These are phyloP conservation scores for Hypsizygus ulmarius DNA, from an alignment of 1,284 basidiomycete genomes.

Conservation along the genomic window DNA sequence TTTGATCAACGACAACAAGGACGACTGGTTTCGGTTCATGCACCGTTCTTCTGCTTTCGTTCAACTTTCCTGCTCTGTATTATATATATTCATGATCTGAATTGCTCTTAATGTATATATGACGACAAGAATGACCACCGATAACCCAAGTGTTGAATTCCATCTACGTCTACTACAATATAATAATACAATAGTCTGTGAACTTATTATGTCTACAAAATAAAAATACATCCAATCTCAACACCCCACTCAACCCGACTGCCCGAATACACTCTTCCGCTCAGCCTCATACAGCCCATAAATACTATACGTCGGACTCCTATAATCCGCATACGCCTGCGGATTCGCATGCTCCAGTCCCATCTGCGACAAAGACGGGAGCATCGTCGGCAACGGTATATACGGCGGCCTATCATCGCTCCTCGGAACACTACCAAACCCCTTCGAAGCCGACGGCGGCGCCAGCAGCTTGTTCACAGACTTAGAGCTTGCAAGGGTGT, in stretches of 20 bases:
- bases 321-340: constrained; percentile 60
- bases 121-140: no score
- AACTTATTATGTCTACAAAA: no score
- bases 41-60: no score
- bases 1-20: no score
- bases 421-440: constrained; percentile 24
- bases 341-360: constrained; percentile 60
- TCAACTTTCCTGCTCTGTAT: no score
- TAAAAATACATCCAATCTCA: no score
- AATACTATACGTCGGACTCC: constrained; percentile 78
- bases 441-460: constrained; percentile 14
- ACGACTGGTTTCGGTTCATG: no score
- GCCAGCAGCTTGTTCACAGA: neutral
- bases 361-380: constrained; percentile 76
- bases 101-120: no score
- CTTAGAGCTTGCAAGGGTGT: neutral
- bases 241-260: constrained; percentile 9
- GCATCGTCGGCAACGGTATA: constrained; percentile 71
- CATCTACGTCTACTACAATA: no score
- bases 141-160: no score
- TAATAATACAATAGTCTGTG: no score
- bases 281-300: constrained; percentile 70
- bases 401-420: constrained; percentile 65
- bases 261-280: constrained; percentile 49
- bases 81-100: no score